Evolutionary conservation across 345 rosid species (phyloP).

Genomic region (Firmiana major): DNA sequence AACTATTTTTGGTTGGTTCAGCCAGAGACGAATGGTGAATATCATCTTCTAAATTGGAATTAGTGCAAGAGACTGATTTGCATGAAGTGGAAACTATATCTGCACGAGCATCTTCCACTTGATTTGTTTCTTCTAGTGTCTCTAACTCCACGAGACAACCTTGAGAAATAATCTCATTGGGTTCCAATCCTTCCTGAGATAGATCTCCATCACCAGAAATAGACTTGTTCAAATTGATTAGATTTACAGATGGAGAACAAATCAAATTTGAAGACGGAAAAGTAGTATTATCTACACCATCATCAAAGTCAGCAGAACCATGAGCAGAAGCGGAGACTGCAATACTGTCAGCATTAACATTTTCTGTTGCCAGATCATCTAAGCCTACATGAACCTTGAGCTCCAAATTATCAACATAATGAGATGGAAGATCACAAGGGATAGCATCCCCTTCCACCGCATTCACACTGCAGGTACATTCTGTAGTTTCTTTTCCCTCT

Average conservation of each 20-base stretch:
- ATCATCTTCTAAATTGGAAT: constrained; percentile 17
- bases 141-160: constrained; percentile 25
- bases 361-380: constrained; percentile 31
- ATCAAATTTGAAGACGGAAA: constrained; percentile 28
- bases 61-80: constrained; percentile 14
- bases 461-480: constrained; percentile 11
- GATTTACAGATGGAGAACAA: constrained; percentile 29
- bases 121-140: constrained; percentile 20
- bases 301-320: constrained; percentile 18
- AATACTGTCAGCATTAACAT: constrained; percentile 3
- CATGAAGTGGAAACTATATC: constrained; percentile 13
- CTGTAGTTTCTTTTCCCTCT: constrained; percentile 18
- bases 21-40: neutral
- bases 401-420: constrained; percentile 21
- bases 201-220: constrained; percentile 19
- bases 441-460: constrained; percentile 19
- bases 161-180: constrained; percentile 7
- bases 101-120: constrained; percentile 22
- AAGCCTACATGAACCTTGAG: constrained; percentile 28
- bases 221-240: constrained; percentile 25
- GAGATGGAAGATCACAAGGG: constrained; percentile 18
- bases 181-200: constrained; percentile 30
- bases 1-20: constrained; percentile 11
- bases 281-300: constrained; percentile 22
- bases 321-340: constrained; percentile 18